A percentile compares a stretch with the other conserved stretches of the same genome.
Evolutionary conservation across 768 basidiomycete species (phyloP).

Genomic region (Cubamyces lactineus): DNA sequence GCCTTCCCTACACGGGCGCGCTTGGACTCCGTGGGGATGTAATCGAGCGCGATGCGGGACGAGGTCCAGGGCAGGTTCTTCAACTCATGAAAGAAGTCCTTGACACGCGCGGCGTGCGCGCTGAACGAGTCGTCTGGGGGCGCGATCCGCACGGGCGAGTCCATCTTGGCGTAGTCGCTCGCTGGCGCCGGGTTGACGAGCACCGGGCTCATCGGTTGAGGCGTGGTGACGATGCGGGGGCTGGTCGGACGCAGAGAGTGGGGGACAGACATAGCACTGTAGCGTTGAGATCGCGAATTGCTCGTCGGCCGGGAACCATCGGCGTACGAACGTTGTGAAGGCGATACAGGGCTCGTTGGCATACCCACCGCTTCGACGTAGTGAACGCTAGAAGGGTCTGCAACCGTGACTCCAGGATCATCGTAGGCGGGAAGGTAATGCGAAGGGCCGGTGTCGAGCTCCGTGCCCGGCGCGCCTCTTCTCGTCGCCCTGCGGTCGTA

Average conservation of each 20-base stretch:
- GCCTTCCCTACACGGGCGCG: slow-evolving; percentile 27
- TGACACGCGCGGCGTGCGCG: slow-evolving; percentile 35
- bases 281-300: slow-evolving; percentile 3
- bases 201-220: slow-evolving; percentile 29
- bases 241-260: background rate
- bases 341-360: slow-evolving; percentile 2
- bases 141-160: slow-evolving; percentile 27
- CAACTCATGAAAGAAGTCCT: slow-evolving; percentile 38
- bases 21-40: slow-evolving; percentile 34
- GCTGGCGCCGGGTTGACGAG: slow-evolving; percentile 35
- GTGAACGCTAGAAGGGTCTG: slow-evolving; percentile 22
- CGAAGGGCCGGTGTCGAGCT: slow-evolving; percentile 7
- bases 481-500: slow-evolving; percentile 23
- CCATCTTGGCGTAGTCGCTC: slow-evolving; percentile 42
- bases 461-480: slow-evolving; percentile 19
- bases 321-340: slow-evolving; percentile 8
- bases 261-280: slow-evolving; percentile 7
- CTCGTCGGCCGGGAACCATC: slow-evolving; percentile 6
- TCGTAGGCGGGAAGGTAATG: slow-evolving; percentile 25
- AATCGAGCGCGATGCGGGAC: slow-evolving; percentile 39
- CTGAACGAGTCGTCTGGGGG: slow-evolving; percentile 35
- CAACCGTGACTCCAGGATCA: slow-evolving; percentile 22
- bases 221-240: slow-evolving; percentile 13
- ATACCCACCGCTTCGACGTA: slow-evolving; percentile 20
- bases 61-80: slow-evolving; percentile 43